A percentile compares a stretch with the other conserved stretches of the same genome.
These are phyloP conservation scores for Bauhinia variegata DNA, from an alignment of 306 rosid species.

Conservation along the genomic window DNA sequence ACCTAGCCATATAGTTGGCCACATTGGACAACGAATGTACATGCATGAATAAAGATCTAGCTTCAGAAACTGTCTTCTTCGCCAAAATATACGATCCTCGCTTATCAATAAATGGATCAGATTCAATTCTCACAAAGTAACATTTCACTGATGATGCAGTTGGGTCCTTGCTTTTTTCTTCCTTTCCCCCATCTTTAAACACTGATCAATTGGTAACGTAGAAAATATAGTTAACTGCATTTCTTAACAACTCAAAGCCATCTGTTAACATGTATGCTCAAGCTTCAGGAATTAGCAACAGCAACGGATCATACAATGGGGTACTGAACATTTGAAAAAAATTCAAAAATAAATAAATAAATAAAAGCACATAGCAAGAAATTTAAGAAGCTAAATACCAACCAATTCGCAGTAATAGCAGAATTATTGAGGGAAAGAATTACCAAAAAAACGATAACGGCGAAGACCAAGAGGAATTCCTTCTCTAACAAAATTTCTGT, in stretches of 20 bases:
- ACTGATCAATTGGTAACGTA: slow-evolving; percentile 49
- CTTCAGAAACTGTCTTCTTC: slow-evolving; percentile 51
- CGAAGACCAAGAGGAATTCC: no score
- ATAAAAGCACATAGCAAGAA: no score
- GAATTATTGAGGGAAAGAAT: slow-evolving; percentile 6
- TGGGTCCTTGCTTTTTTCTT: slow-evolving; percentile 64
- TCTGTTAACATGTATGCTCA: background rate
- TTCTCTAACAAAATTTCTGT: background rate
- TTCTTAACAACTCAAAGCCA: no score
- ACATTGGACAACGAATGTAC: slow-evolving; percentile 55
- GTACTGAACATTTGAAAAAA: no score
- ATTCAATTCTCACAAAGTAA: slow-evolving; percentile 61
- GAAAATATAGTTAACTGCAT: background rate
- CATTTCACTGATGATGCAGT: slow-evolving; percentile 74
- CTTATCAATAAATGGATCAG: slow-evolving; percentile 49
- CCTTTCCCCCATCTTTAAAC: slow-evolving; percentile 79
- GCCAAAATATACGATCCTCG: slow-evolving; percentile 41
- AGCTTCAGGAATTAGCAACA: no score
- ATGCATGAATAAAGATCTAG: slow-evolving; percentile 78
- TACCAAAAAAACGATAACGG: background rate
- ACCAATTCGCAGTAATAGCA: no score
- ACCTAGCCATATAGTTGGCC: slow-evolving; percentile 78
- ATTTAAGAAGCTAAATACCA: no score
- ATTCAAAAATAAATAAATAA: no score
- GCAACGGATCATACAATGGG: no score